Percentiles rank a stretch among this genome's conserved stretches.
Conservation (phyloP, 2,329 filamentous ascomycete species). For the Xylaria sp. region DNA sequence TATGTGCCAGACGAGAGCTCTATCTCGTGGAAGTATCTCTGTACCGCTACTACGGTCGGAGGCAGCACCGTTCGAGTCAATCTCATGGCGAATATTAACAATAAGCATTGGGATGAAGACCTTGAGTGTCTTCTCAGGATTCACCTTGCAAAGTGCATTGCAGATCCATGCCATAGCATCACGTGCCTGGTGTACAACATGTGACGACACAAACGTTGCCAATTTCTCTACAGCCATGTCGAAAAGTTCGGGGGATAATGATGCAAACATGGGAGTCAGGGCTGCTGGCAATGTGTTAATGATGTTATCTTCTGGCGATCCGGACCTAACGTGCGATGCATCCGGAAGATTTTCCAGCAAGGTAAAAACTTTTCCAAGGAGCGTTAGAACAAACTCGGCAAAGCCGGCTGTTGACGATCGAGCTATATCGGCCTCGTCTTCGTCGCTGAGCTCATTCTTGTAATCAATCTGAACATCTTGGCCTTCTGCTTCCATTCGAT, state of each 20-base stretch:
- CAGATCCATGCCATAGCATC: conserved; percentile 99
- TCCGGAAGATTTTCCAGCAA: conserved; percentile 95
- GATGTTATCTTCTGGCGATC: conserved; percentile 95
- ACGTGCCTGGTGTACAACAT: conserved; percentile 95
- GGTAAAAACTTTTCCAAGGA: conserved; percentile 94
- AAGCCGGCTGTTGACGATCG: conserved; percentile 95
- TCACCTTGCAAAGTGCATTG: conserved; percentile 94
- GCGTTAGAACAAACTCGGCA: conserved; percentile 88
- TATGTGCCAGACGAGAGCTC: conserved; percentile 94
- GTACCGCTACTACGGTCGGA: conserved; percentile 93
- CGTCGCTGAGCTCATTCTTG: conserved; percentile 79
- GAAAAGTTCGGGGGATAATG: conserved; percentile 91
- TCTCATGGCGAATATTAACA: conserved; percentile 92
- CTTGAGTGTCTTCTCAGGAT: conserved; percentile 91
- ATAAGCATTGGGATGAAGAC: conserved; percentile 91
- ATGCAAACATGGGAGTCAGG: conserved; percentile 88
- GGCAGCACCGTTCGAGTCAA: conserved; percentile 94
- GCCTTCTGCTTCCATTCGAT: conserved; percentile 89
- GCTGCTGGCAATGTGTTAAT: conserved; percentile 95
- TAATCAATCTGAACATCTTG: conserved; percentile 89
- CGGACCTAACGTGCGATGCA: conserved; percentile 84
- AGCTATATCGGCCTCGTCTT: conserved; percentile 86
- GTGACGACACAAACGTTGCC: conserved; percentile 87
- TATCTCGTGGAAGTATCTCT: conserved; percentile 90
- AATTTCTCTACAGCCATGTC: conserved; percentile 93